Percentiles rank a stretch among this genome's conserved stretches.
Evolutionary conservation across 768 basidiomycete species (phyloP).

Genomic region (Leccinum incarnatum): DNA sequence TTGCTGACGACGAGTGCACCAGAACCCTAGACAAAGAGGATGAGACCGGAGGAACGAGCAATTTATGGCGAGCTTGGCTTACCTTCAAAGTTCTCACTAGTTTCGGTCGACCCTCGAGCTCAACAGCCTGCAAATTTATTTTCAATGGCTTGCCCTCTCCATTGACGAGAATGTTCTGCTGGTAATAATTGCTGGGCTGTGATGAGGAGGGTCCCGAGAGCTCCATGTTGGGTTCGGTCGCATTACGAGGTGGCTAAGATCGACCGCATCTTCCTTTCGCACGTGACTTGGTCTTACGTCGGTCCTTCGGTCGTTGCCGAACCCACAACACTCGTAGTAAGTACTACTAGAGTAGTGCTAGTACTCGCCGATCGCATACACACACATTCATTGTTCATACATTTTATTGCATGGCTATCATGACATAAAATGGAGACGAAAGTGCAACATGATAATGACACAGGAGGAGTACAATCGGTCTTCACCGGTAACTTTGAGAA

Average conservation of each 20-base stretch:
- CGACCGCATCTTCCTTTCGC: neutral
- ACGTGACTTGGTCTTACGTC: slow-evolving; percentile 11
- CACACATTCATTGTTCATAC: slow-evolving; percentile 17
- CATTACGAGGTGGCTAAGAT: neutral
- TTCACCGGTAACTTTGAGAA: slow-evolving; percentile 64
- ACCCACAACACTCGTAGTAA: neutral
- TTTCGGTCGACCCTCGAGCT: slow-evolving; percentile 47
- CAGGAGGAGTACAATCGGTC: slow-evolving; percentile 34
- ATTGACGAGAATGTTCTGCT: slow-evolving; percentile 37
- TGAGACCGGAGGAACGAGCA: neutral
- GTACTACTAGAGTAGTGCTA: no score
- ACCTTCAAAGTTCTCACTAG: slow-evolving; percentile 52
- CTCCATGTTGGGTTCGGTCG: slow-evolving; percentile 18
- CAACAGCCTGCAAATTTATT: slow-evolving; percentile 58
- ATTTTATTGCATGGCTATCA: slow-evolving; percentile 35
- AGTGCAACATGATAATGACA: slow-evolving; percentile 43
- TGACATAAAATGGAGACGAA: slow-evolving; percentile 37
- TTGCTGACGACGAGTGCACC: slow-evolving; percentile 54
- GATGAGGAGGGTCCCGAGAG: slow-evolving; percentile 18
- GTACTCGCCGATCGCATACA: neutral
- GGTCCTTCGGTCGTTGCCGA: neutral
- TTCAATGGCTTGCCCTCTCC: slow-evolving; percentile 41
- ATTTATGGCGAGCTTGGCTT: slow-evolving; percentile 11
- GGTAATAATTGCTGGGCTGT: slow-evolving; percentile 11
- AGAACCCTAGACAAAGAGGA: slow-evolving; percentile 40